Conservation (phyloP, 2,329 filamentous ascomycete species). For the Verticillium longisporum region DNA sequence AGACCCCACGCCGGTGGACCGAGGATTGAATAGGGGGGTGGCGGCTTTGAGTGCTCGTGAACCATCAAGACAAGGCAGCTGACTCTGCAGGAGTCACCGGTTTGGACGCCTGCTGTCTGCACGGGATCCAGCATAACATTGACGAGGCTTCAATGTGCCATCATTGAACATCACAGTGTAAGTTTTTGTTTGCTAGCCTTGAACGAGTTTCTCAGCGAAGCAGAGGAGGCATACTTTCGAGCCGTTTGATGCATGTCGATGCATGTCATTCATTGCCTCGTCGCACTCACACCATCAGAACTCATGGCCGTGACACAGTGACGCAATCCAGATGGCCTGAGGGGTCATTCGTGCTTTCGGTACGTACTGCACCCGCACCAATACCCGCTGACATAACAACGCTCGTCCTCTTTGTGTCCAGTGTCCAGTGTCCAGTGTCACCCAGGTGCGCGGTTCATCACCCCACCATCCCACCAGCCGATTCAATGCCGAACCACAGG, state of each 20-base stretch:
- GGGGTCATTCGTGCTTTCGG: too few species aligned
- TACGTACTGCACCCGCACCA: too few species aligned
- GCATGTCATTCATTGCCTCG: too few species aligned
- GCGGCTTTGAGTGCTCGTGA: neutral
- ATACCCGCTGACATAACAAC: too few species aligned
- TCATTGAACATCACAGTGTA: neutral
- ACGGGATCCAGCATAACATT: neutral
- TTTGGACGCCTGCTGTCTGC: neutral
- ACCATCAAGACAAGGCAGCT: neutral
- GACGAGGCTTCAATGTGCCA: neutral
- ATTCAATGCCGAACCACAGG: neutral
- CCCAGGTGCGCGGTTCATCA: neutral
- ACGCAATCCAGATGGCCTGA: too few species aligned
- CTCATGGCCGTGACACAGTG: too few species aligned
- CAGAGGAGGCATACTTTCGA: too few species aligned
- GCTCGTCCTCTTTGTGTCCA: too few species aligned
- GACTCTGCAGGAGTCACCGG: neutral
- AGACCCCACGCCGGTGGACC: neutral
- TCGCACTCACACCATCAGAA: too few species aligned
- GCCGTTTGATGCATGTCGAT: too few species aligned
- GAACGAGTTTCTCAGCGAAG: too few species aligned
- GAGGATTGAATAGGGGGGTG: neutral
- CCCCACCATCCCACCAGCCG: slow-evolving; percentile 1
- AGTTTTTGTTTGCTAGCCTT: neutral
- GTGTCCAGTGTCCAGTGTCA: neutral